Conservation (phyloP, 2,329 filamentous ascomycete species). For the Penicillium crustosum region DNA sequence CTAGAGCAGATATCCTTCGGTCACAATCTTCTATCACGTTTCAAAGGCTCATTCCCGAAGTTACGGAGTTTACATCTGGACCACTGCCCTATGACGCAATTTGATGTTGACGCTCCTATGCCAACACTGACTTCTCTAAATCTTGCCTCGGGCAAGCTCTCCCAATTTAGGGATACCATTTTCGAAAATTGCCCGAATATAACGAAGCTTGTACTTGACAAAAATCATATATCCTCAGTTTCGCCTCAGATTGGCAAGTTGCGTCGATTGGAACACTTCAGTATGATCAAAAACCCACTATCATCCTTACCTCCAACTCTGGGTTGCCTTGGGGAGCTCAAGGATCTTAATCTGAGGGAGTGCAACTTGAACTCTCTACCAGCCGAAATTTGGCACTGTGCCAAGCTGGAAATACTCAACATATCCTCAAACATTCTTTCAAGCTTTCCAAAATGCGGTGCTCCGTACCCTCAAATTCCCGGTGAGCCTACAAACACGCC, state of each 20-base stretch:
- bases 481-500: conserved; percentile 47
- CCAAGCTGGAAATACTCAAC: conserved; percentile 86
- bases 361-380: conserved; percentile 91
- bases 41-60: conserved; percentile 82
- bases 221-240: conserved; percentile 91
- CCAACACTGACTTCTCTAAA: conserved; percentile 84
- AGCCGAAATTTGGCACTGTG: conserved; percentile 93
- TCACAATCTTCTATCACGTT: conserved; percentile 88
- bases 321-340: conserved; percentile 80
- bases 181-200: conserved; percentile 86
- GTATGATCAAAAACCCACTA: conserved; percentile 87
- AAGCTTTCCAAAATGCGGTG: conserved; percentile 78
- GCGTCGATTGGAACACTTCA: conserved; percentile 82
- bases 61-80: conserved; percentile 85
- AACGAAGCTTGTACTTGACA: conserved; percentile 84
- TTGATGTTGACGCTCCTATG: conserved; percentile 74
- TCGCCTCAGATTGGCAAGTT: conserved; percentile 83
- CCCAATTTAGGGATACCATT: conserved; percentile 79
- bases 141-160: conserved; percentile 85
- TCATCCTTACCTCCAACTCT: conserved; percentile 82
- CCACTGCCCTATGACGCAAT: conserved; percentile 92
- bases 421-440: conserved; percentile 92
- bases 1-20: conserved; percentile 86
- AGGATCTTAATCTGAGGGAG: conserved; percentile 81
- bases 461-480: conserved; percentile 65